A percentile compares a stretch with the other conserved stretches of the same genome.
Conservation (phyloP, 306 rosid genomes). For the Amphicarpaea edgeworthii region DNA sequence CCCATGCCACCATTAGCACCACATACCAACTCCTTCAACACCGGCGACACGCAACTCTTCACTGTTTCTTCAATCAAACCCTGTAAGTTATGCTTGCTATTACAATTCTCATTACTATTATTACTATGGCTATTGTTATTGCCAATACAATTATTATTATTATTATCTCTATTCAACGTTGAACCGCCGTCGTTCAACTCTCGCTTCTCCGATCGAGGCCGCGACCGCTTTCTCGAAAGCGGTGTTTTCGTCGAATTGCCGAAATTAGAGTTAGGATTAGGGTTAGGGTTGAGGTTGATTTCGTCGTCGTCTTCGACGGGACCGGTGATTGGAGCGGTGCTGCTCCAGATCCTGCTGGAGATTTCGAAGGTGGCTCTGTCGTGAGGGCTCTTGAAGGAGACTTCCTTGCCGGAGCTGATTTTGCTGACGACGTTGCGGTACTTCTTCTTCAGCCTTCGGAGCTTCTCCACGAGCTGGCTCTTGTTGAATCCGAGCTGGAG, state of each 20-base stretch:
- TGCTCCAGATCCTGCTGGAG: constrained; percentile 65
- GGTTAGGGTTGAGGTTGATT: constrained; percentile 27
- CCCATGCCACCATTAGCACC: constrained; percentile 18
- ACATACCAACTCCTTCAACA: constrained; percentile 53
- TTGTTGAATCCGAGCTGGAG: constrained; percentile 60
- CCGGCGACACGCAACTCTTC: constrained; percentile 61
- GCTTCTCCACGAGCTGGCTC: constrained; percentile 64
- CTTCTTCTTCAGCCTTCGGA: constrained; percentile 68
- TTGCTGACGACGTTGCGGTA: constrained; percentile 48
- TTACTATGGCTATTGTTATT: constrained; percentile 37
- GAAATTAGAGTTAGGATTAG: constrained; percentile 46
- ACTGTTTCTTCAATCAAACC: constrained; percentile 73
- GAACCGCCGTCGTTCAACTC: constrained; percentile 42
- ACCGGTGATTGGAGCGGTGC: constrained; percentile 41
- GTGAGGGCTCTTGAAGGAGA: constrained; percentile 62
- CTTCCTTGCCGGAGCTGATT: constrained; percentile 48
- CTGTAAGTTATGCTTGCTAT: constrained; percentile 31
- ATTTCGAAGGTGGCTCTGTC: constrained; percentile 61
- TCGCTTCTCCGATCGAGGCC: constrained; percentile 52
- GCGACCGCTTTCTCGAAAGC: constrained; percentile 53
- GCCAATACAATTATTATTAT: constrained; percentile 39
- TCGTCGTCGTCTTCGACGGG: constrained; percentile 66
- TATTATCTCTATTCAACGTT: constrained; percentile 41
- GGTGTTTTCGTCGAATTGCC: constrained; percentile 45
- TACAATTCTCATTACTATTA: constrained; percentile 12